phyloP scores from a whole-genome alignment of 2,329 filamentous ascomycete species.

The Aspergillus sp. region DNA sequence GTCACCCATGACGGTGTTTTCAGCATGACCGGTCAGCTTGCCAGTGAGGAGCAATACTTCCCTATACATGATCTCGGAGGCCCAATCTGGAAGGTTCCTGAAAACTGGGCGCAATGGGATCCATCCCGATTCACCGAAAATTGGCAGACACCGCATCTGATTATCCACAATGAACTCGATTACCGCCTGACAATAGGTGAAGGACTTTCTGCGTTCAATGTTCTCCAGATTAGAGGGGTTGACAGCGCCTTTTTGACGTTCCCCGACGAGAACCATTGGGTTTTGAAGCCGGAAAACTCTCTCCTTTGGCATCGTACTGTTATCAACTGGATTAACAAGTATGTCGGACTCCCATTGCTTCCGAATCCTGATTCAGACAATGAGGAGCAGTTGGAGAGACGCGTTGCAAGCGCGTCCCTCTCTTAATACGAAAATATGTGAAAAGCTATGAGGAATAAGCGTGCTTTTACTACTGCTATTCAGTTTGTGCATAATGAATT shows the following conservation, averaged over 20 bases:
- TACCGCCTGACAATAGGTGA: constrained; percentile 84
- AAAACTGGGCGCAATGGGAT: constrained; percentile 55
- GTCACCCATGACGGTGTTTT: constrained; percentile 52
- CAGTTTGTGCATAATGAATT: too few species aligned
- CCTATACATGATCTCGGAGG: constrained; percentile 50
- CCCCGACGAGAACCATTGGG: constrained; percentile 77
- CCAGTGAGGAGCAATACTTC: constrained; percentile 53
- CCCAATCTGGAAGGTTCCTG: constrained; percentile 45
- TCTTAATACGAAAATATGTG: not conserved
- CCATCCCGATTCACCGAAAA: constrained; percentile 54
- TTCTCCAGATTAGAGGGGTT: constrained; percentile 69
- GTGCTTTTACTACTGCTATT: too few species aligned
- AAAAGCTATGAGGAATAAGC: too few species aligned
- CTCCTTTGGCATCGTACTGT: constrained; percentile 87
- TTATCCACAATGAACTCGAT: constrained; percentile 87
- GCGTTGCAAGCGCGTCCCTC: constrained; percentile 7
- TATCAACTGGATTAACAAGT: constrained; percentile 66
- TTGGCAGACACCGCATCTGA: constrained; percentile 82
- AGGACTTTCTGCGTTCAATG: constrained; percentile 79
- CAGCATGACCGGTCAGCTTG: constrained; percentile 40
- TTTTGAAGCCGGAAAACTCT: constrained; percentile 86
- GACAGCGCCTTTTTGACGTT: constrained; percentile 77
- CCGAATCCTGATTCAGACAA: constrained; percentile 5
- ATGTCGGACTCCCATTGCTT: constrained; percentile 47
- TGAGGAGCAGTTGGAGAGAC: constrained; percentile 4